These are phyloP conservation scores for Phlebiopsis gigantea DNA, from an alignment of 768 basidiomycete species.

Conservation along the genomic window DNA sequence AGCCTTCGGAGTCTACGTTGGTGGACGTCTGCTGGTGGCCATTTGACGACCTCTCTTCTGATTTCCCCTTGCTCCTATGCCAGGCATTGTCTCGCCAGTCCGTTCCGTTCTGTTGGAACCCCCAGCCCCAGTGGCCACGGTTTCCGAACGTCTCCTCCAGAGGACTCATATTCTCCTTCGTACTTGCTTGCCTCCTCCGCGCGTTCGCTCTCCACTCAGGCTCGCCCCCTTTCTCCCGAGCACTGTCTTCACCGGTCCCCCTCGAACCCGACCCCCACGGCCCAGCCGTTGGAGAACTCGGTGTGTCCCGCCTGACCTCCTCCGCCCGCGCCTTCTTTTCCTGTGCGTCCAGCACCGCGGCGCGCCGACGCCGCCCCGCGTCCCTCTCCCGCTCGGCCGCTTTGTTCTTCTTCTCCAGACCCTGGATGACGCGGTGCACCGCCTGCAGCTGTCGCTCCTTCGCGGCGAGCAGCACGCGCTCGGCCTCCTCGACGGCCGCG, in stretches of 20 bases:
- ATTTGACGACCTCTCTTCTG: background rate
- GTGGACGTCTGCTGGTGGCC: background rate
- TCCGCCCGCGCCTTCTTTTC: background rate
- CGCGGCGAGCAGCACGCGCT: background rate
- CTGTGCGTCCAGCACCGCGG: background rate
- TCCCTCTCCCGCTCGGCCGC: background rate
- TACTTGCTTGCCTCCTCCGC: background rate
- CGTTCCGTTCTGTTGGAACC: background rate
- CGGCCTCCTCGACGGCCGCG: background rate
- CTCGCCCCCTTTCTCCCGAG: background rate
- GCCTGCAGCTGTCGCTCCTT: background rate
- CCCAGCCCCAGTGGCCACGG: background rate
- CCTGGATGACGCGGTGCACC: background rate
- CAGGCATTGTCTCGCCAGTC: background rate
- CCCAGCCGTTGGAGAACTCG: too few relatives aligned
- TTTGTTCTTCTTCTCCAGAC: background rate
- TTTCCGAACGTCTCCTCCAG: too few relatives aligned
- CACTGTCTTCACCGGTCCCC: too few relatives aligned
- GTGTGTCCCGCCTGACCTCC: too few relatives aligned
- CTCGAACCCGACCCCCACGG: too few relatives aligned
- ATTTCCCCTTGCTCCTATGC: background rate
- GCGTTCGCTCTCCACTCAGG: conserved; percentile 1
- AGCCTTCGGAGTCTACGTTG: background rate
- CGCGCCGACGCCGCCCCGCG: background rate
- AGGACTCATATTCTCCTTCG: background rate